Percentiles rank a stretch among this genome's conserved stretches.
phyloP scores from a whole-genome alignment of 1,284 basidiomycete genomes.

The Microbotryomycetes sp. region DNA sequence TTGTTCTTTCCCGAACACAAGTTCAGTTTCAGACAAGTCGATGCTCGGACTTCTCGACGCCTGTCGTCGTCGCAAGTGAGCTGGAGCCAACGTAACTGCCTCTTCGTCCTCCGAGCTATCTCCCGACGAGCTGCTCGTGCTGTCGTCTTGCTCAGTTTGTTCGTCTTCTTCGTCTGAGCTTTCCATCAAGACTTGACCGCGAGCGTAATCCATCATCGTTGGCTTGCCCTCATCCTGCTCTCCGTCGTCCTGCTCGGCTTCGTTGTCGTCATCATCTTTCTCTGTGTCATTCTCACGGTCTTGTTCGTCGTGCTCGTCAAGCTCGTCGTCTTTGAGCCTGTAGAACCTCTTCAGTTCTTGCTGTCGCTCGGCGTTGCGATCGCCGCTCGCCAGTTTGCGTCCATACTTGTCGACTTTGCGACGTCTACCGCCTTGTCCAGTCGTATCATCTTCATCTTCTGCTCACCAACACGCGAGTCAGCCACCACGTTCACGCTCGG shows the following conservation, averaged over 20 bases:
- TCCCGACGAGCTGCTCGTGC: conserved; percentile 19
- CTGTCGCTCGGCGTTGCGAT: conserved; percentile 54
- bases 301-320: conserved; percentile 46
- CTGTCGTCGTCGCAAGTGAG: conserved; percentile 9
- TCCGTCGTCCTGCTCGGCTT: conserved; percentile 40
- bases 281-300: conserved; percentile 31
- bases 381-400: conserved; percentile 49
- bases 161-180: conserved; percentile 54
- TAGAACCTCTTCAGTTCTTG: conserved; percentile 79
- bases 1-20: conserved; percentile 10
- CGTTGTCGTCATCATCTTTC: conserved; percentile 24
- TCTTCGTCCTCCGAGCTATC: conserved; percentile 17
- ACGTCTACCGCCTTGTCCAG: conserved; percentile 30
- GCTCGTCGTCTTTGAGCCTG: conserved; percentile 49
- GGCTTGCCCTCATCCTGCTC: conserved; percentile 43
- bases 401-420: conserved; percentile 88
- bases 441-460: not conserved
- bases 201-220: conserved; percentile 71
- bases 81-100: conserved; percentile 22
- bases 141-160: conserved; percentile 25
- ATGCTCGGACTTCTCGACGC: conserved; percentile 27
- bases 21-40: conserved; percentile 30
- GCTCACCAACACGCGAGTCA: not conserved
- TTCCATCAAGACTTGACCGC: conserved; percentile 75
- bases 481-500: not conserved